These are phyloP conservation scores for Raphanus sativus DNA, from an alignment of 345 rosid genomes.

Conservation along the genomic window DNA sequence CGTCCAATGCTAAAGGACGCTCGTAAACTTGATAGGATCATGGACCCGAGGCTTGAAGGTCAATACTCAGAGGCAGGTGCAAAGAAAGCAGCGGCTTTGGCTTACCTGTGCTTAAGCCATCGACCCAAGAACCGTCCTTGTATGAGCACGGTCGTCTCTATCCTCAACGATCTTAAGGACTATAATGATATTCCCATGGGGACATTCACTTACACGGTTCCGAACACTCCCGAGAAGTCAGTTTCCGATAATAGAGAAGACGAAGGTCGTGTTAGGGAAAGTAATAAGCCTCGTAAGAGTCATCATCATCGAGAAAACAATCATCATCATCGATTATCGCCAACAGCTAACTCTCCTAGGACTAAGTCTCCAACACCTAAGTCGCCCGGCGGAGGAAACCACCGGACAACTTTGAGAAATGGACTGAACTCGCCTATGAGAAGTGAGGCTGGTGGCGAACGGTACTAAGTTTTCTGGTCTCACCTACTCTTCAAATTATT, in stretches of 20 bases:
- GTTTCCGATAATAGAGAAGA: constrained; percentile 23
- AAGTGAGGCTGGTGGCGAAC: constrained; percentile 40
- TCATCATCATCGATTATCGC: constrained; percentile 27
- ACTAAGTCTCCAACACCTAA: constrained; percentile 25
- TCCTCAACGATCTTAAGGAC: constrained; percentile 60
- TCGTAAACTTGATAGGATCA: constrained; percentile 61
- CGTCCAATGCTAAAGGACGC: constrained; percentile 64
- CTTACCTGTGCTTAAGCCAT: constrained; percentile 76
- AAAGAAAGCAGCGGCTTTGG: constrained; percentile 72
- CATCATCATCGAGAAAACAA: constrained; percentile 34
- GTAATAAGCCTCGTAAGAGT: constrained; percentile 40
- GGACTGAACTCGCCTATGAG: constrained; percentile 49
- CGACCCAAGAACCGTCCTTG: constrained; percentile 75
- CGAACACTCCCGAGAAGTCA: constrained; percentile 38
- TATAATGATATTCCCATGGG: constrained; percentile 56
- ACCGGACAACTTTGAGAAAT: constrained; percentile 35
- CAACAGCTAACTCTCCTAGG: constrained; percentile 39
- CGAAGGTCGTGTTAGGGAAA: constrained; percentile 32
- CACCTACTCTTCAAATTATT: constrained; percentile 11
- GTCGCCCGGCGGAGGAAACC: constrained; percentile 31
- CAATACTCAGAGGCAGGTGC: constrained; percentile 84
- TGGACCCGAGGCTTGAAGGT: constrained; percentile 91
- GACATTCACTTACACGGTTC: constrained; percentile 66
- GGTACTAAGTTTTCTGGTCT: constrained; percentile 28
- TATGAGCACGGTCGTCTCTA: constrained; percentile 64